phyloP scores from a whole-genome alignment of 2,329 filamentous ascomycete species.

The Septoria linicola region DNA sequence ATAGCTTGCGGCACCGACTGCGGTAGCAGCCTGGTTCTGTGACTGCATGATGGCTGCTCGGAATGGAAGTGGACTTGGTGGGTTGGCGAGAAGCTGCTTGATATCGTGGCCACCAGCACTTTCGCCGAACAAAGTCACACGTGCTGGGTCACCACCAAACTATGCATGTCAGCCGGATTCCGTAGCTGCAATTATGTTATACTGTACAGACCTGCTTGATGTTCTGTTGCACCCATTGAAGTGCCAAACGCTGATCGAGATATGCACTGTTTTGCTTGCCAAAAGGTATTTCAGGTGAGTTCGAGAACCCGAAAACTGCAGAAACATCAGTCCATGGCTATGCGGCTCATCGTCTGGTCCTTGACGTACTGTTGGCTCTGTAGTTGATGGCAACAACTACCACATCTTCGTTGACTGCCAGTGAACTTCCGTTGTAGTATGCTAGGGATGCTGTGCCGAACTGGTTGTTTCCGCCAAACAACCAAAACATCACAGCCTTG shows the following conservation, averaged over 20 bases:
- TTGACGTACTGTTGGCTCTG: conserved; percentile 18
- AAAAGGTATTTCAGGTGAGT: conserved; percentile 36
- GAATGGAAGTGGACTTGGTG: conserved; percentile 24
- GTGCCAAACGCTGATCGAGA: conserved; percentile 36
- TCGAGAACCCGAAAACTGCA: conserved; percentile 27
- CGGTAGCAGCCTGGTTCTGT: conserved; percentile 9
- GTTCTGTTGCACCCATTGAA: conserved; percentile 50
- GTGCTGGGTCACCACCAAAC: conserved; percentile 56
- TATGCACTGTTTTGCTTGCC: conserved; percentile 35
- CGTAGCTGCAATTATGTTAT: neutral
- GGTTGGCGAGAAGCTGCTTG: conserved; percentile 23
- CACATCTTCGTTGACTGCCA: conserved; percentile 25
- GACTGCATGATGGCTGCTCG: conserved; percentile 27
- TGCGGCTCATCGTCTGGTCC: no score
- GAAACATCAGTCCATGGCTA: neutral
- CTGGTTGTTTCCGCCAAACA: conserved; percentile 23
- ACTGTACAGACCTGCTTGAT: conserved; percentile 43
- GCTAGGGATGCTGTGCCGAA: conserved; percentile 22
- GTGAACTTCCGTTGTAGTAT: conserved; percentile 25
- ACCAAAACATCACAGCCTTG: conserved; percentile 26
- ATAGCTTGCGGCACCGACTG: conserved; percentile 16
- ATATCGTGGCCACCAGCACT: conserved; percentile 23
- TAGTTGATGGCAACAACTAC: conserved; percentile 28
- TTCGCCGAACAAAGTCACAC: conserved; percentile 37
- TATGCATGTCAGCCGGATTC: conserved; percentile 43